Evolutionary conservation across 805 yeast species (phyloP).

Genomic region (Zygosaccharomyces rouxii): DNA sequence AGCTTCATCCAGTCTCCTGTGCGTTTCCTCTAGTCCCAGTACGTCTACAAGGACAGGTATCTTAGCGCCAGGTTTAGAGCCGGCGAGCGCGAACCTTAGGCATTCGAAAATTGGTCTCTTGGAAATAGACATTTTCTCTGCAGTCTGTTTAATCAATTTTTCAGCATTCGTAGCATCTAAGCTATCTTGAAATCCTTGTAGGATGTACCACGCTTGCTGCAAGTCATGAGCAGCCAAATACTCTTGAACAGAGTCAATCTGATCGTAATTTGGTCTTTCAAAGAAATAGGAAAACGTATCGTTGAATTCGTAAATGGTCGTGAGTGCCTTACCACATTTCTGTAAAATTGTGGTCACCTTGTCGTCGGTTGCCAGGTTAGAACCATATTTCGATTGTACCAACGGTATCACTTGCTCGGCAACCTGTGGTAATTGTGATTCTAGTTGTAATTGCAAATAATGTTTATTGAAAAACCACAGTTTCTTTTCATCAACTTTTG

Average conservation of each 20-base stretch:
- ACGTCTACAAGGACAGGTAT: constrained; percentile 54
- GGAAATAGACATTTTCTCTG: neutral
- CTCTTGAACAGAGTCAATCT: constrained; percentile 28
- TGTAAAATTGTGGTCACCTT: constrained; percentile 41
- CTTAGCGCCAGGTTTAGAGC: constrained; percentile 64
- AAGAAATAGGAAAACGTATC: constrained; percentile 49
- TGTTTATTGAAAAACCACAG: constrained; percentile 71
- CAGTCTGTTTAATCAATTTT: constrained; percentile 8
- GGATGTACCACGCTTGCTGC: constrained; percentile 10
- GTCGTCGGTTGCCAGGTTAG: constrained; percentile 19
- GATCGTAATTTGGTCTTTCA: constrained; percentile 27
- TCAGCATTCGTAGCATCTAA: constrained; percentile 8
- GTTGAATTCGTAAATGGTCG: constrained; percentile 50
- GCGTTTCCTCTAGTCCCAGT: constrained; percentile 44
- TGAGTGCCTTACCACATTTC: constrained; percentile 46
- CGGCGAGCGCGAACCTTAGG: constrained; percentile 65
- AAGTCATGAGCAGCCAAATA: constrained; percentile 28
- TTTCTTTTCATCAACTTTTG: constrained; percentile 80
- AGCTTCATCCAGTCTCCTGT: constrained; percentile 28
- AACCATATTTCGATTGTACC: constrained; percentile 15
- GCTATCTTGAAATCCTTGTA: constrained; percentile 15
- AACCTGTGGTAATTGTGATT: constrained; percentile 34
- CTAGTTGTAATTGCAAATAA: constrained; percentile 48
- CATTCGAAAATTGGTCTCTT: constrained; percentile 47
- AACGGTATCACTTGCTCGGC: constrained; percentile 32